Base-by-base conservation (phyloP, 306 rosid genomes). In the Crotalaria pallida region DNA sequence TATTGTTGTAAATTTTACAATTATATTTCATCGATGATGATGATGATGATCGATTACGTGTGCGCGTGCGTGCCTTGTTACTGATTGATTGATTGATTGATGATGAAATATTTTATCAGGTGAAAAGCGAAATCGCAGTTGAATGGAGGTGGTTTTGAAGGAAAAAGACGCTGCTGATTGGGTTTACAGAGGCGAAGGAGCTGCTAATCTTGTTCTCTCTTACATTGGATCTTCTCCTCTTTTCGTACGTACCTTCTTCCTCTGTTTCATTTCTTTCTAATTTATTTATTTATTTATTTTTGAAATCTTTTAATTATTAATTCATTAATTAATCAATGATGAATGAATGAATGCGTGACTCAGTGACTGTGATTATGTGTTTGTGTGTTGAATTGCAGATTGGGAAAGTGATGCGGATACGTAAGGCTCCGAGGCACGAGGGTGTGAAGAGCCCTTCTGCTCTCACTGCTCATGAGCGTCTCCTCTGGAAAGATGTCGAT, bases 101-200 rank as follows among this genome's bases (percentile, higher is more conserved):
- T n/a, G n/a, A n/a, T n/a, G n/a, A n/a, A n/a, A n/a, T n/a, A n/a
- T n/a, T n/a, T n/a, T n/a, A n/a, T n/a, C n/a, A n/a, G n/a, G n/a
- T n/a, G n/a, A n/a, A n/a, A n/a, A n/a, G n/a, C n/a, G n/a, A n/a
- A n/a, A n/a, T n/a, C n/a, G n/a, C n/a, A n/a, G 24, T 64, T 56
- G 51, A 43, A 91, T 88, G 97, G 96, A 80, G 81, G 49, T 72
- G 50, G 48, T 67, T 75, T 65, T 91, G 43, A 68, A 69, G 16
- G 63, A 66, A 55, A 67, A 79, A 21, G 88, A 95, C 21, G 92
- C 92, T 23, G 81, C 43, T 76, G 83, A 86, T 36, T 91, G 96
- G 96, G 80, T 73, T 74, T 91, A 91, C 79, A 83, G 89, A 80
- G 99, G 99, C 66, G 99, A 95, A 89, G 99, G 99, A 72, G 96